These are phyloP conservation scores for Blumeria hordei DNA, from an alignment of 2,329 filamentous ascomycete species.

Conservation along the genomic window DNA sequence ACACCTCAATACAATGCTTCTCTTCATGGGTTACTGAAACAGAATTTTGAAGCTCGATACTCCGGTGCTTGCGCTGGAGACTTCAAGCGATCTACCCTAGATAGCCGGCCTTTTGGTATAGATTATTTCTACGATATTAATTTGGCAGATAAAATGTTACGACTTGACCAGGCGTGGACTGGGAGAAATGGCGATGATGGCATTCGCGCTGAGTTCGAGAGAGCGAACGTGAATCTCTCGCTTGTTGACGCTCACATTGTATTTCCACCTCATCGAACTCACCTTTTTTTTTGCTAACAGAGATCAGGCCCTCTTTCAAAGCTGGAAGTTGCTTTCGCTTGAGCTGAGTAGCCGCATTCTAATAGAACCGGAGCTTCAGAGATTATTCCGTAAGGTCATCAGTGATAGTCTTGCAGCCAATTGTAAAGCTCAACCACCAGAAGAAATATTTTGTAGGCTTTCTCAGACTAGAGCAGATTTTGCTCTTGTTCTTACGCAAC, in stretches of 20 bases:
- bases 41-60: constrained; percentile 64
- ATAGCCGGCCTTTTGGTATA: constrained; percentile 39
- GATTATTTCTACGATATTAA: constrained; percentile 69
- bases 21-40: constrained; percentile 61
- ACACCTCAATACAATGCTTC: constrained; percentile 73
- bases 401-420: constrained; percentile 62
- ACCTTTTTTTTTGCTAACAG: constrained; percentile 9
- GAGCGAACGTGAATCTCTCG: constrained; percentile 75
- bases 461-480: constrained; percentile 57
- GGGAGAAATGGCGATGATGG: constrained; percentile 42
- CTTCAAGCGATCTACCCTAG: constrained; percentile 54
- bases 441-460: constrained; percentile 60
- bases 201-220: constrained; percentile 59
- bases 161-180: constrained; percentile 55
- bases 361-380: constrained; percentile 8
- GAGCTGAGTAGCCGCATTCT: constrained; percentile 43
- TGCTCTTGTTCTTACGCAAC: constrained; percentile 59
- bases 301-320: constrained; percentile 48
- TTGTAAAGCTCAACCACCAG: constrained; percentile 42
- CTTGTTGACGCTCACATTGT: constrained; percentile 80
- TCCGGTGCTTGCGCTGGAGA: constrained; percentile 46
- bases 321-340: constrained; percentile 71
- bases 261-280: constrained; percentile 9
- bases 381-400: constrained; percentile 33
- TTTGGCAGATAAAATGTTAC: constrained; percentile 51